These are phyloP conservation scores for Yamadazyma laniorum DNA, from an alignment of 805 yeast species.

Conservation along the genomic window DNA sequence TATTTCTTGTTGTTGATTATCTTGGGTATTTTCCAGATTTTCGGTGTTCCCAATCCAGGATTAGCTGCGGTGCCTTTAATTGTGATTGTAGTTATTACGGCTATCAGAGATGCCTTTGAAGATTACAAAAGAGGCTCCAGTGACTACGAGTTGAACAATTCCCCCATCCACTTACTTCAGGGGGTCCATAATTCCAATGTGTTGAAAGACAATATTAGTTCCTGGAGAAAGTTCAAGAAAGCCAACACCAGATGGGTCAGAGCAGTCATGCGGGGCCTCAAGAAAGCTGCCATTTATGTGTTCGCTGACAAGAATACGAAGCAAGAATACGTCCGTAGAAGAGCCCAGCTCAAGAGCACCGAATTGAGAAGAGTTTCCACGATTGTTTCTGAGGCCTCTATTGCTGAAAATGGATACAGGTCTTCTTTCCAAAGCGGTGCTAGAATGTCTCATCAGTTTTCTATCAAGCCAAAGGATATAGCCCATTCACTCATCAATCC, in stretches of 20 bases:
- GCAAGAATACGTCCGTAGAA: constrained; percentile 24
- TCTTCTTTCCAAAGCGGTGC: constrained; percentile 6
- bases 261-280: constrained; percentile 18
- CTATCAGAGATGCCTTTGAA: constrained; percentile 74
- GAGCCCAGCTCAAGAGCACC: constrained; percentile 23
- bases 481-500: constrained; percentile 24
- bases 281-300: constrained; percentile 19
- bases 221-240: constrained; percentile 72
- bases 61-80: constrained; percentile 78
- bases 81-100: constrained; percentile 73
- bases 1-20: constrained; percentile 56
- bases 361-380: constrained; percentile 39
- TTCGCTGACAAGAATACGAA: constrained; percentile 27
- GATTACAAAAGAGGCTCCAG: constrained; percentile 64
- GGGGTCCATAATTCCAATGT: constrained; percentile 62
- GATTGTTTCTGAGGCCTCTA: constrained; percentile 32
- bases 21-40: constrained; percentile 59
- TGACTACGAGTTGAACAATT: constrained; percentile 68
- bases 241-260: constrained; percentile 35
- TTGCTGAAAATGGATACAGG: constrained; percentile 8
- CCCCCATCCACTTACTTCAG: constrained; percentile 54
- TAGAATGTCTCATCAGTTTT: constrained; percentile 15
- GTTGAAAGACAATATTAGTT: constrained; percentile 48
- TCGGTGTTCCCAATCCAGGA: constrained; percentile 73
- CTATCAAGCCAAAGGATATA: constrained; percentile 7